Conservation (phyloP, 306 rosid species). For the Clitoria ternatea region DNA sequence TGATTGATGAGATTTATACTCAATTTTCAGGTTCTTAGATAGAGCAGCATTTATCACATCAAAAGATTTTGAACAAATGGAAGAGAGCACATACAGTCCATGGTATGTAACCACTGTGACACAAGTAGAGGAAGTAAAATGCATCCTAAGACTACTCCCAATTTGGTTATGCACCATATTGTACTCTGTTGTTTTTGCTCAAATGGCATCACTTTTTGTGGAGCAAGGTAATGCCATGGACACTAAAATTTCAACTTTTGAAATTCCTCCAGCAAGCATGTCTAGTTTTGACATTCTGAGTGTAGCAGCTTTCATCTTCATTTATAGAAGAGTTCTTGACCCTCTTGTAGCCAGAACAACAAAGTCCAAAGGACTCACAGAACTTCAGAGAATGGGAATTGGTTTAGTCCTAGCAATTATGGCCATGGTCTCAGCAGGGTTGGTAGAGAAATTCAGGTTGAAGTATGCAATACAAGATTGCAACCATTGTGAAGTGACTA, state of each 20-base stretch:
- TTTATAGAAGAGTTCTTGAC: slow-evolving; percentile 48
- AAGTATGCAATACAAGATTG: slow-evolving; percentile 35
- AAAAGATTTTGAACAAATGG: slow-evolving; percentile 25
- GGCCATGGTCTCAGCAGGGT: slow-evolving; percentile 68
- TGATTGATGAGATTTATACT: background rate
- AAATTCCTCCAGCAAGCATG: slow-evolving; percentile 87
- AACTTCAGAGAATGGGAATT: slow-evolving; percentile 82
- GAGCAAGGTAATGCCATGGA: slow-evolving; percentile 85
- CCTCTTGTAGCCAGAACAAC: slow-evolving; percentile 35
- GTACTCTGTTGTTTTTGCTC: slow-evolving; percentile 81
- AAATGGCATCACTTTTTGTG: slow-evolving; percentile 82
- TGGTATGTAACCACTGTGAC: slow-evolving; percentile 64
- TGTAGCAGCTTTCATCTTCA: slow-evolving; percentile 62
- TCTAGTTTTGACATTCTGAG: slow-evolving; percentile 77
- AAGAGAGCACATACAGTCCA: slow-evolving; percentile 36
- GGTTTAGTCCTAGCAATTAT: slow-evolving; percentile 62
- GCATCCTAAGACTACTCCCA: slow-evolving; percentile 69
- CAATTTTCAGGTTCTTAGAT: slow-evolving; percentile 56
- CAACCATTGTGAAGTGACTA: slow-evolving; percentile 34
- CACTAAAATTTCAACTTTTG: slow-evolving; percentile 48
- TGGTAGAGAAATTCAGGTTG: slow-evolving; percentile 53
- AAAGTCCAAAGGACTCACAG: slow-evolving; percentile 45
- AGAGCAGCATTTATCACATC: slow-evolving; percentile 60
- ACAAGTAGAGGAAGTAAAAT: slow-evolving; percentile 83
- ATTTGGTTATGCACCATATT: slow-evolving; percentile 79